A percentile compares a stretch with the other conserved stretches of the same genome.
Conservation (phyloP, 768 basidiomycete genomes). For the Termitomyces sp. region DNA sequence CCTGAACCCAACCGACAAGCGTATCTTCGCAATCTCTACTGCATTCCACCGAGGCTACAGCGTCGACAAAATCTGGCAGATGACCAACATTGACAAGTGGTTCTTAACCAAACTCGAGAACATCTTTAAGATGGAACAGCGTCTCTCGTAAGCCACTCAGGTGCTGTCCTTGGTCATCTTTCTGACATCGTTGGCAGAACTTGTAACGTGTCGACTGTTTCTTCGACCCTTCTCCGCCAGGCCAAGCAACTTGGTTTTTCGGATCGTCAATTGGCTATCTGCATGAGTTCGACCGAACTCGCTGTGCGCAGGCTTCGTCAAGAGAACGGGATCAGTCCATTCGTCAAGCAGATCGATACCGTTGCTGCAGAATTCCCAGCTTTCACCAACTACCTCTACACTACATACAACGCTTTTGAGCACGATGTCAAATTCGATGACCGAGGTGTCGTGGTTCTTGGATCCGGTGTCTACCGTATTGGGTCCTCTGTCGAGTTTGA, state of each 20-base stretch:
- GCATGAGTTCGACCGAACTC: conserved; percentile 86
- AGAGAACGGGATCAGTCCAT: conserved; percentile 78
- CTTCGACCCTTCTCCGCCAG: conserved; percentile 58
- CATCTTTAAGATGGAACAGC: conserved; percentile 77
- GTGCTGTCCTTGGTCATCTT: background rate
- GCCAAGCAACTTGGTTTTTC: conserved; percentile 97
- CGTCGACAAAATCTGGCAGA: conserved; percentile 94
- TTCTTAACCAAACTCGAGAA: conserved; percentile 87
- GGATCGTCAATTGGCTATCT: conserved; percentile 80
- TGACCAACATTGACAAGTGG: conserved; percentile 99
- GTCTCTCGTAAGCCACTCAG: conserved; percentile 56
- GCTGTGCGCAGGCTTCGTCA: conserved; percentile 88
- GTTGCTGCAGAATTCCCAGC: conserved; percentile 99
- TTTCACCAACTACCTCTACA: conserved; percentile 98
- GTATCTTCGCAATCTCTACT: conserved; percentile 92
- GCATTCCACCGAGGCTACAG: conserved; percentile 92
- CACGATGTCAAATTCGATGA: conserved; percentile 90
- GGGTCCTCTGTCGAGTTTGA: conserved; percentile 99
- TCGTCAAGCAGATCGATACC: conserved; percentile 98
- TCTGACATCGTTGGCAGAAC: conserved; percentile 33
- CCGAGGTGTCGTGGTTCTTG: conserved; percentile 93
- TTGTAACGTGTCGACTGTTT: conserved; percentile 60
- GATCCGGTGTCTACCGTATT: conserved; percentile 97
- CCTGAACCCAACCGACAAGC: conserved; percentile 92
- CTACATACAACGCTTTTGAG: conserved; percentile 94